Evolutionary conservation across 305 asterid species (phyloP), one percentile per base, ranked within the genome.

Genomic region (Fraxinus ornus): DNA sequence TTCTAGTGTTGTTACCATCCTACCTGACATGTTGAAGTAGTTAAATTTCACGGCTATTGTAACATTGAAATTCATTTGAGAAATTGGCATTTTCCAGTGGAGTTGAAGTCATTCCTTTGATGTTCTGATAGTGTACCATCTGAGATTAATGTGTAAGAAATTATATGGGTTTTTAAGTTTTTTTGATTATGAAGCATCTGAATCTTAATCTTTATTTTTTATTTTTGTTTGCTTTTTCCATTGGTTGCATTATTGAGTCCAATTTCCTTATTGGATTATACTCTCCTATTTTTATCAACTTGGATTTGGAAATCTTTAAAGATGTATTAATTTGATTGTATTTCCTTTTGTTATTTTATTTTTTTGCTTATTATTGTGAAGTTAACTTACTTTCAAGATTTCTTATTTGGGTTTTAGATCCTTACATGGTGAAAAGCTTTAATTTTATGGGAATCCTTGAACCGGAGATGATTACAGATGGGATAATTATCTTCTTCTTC

Each of bases 101-200:
- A 22, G 33, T 66, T 22, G 8, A 37, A 73, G 79, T 33, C 57
- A 35, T 82, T 66, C 41, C 33, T 70, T 30, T 37, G 41, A 70
- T n/a, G n/a, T 78, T 78, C 12, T 62, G 81, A 77, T 73, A 84
- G 88, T 73, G 28, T 52, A 68, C 73, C 78, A 78, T 82, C 57
- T 76, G 78, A 79, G 73, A 24, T 66, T 79, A 74, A 85, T 90
- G 88, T 88, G 36, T 44, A 36, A 39, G 33, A 41, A 39, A 2
- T 78, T 82, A n/a, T 44, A 10, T 26, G 30, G n/a, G 4, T 12
- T 66, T 73, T 13, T 76, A 28, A 82, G 74, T n/a, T 74, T 74
- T 75, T 76, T 70, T 75, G 62, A 22, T 78, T 81, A 60, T 80
- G 39, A 47, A 55, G 21, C 77, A 62, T 52, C 13, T 7, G 55